Evolutionary conservation across 2,329 filamentous ascomycete species (phyloP).

Genomic region (Fusarium napiforme): DNA sequence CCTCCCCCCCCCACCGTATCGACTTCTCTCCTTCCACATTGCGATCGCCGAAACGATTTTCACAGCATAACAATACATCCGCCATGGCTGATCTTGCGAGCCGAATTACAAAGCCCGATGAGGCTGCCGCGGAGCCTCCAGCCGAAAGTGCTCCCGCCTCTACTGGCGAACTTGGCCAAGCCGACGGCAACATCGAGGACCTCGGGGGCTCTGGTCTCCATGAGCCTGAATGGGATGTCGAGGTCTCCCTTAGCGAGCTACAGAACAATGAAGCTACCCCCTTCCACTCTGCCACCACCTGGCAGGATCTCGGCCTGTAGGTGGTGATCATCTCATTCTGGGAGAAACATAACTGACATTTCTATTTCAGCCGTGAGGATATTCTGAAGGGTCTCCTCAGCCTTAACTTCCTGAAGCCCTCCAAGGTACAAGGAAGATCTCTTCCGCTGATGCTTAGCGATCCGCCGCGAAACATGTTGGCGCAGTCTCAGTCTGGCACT

Average conservation of each 20-base stretch:
- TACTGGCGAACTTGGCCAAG: conserved; percentile 48
- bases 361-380: conserved; percentile 50
- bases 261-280: conserved; percentile 89
- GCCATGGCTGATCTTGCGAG: conserved; percentile 63
- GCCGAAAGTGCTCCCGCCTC: conserved; percentile 31
- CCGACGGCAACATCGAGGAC: conserved; percentile 51
- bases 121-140: conserved; percentile 37
- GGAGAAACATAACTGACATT: conserved; percentile 6
- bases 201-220: conserved; percentile 64
- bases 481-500: conserved; percentile 98
- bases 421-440: conserved; percentile 96
- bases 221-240: conserved; percentile 86
- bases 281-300: conserved; percentile 84
- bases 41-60: conserved; percentile 5
- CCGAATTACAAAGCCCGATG: conserved; percentile 60
- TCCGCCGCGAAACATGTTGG: conserved; percentile 94
- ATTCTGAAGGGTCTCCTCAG: conserved; percentile 81
- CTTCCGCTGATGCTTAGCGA: conserved; percentile 87
- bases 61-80: conserved; percentile 5
- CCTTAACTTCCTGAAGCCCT: conserved; percentile 93
- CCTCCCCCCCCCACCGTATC: conserved; percentile 20
- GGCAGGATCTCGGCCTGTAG: conserved; percentile 87
- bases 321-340: conserved; percentile 4
- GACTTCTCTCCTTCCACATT: conserved; percentile 23
- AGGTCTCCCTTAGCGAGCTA: conserved; percentile 90